Conservation (phyloP, 495 filamentous ascomycete species). For the Penicillium roqueforti region DNA sequence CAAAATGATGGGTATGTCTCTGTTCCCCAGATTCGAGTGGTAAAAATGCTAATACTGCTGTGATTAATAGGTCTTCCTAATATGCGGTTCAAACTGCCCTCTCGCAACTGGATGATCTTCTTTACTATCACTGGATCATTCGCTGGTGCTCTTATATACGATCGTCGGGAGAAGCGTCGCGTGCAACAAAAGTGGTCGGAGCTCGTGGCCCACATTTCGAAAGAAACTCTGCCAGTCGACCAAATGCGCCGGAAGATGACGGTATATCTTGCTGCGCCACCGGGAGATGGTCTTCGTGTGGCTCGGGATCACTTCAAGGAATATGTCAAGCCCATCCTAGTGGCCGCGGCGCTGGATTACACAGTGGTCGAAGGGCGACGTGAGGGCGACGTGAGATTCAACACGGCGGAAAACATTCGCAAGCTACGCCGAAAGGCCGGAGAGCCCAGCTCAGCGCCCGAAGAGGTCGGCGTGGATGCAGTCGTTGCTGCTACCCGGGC, state of each 20-base stretch:
- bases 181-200: constrained; percentile 81
- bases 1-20: constrained; percentile 63
- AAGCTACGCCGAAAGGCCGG: constrained; percentile 55
- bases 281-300: constrained; percentile 72
- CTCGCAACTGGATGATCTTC: constrained; percentile 97
- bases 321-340: constrained; percentile 90
- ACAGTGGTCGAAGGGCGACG: constrained; percentile 87
- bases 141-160: constrained; percentile 75
- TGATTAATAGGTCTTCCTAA: constrained; percentile 60
- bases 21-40: background rate
- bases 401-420: constrained; percentile 76
- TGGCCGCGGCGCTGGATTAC: constrained; percentile 87
- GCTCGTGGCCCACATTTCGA: constrained; percentile 79
- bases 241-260: constrained; percentile 80
- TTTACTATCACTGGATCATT: constrained; percentile 72
- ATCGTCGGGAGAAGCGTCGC: constrained; percentile 80
- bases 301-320: constrained; percentile 93
- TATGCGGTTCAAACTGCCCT: constrained; percentile 80
- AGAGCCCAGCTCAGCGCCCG: constrained; percentile 42
- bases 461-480: constrained; percentile 46
- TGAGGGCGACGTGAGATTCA: constrained; percentile 81
- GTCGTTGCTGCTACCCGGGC: constrained; percentile 52
- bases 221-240: constrained; percentile 65
- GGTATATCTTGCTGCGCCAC: constrained; percentile 79
- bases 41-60: constrained; percentile 12